Base-by-base conservation (phyloP, 2,329 filamentous ascomycete species). In the Clarireedia sp. region DNA sequence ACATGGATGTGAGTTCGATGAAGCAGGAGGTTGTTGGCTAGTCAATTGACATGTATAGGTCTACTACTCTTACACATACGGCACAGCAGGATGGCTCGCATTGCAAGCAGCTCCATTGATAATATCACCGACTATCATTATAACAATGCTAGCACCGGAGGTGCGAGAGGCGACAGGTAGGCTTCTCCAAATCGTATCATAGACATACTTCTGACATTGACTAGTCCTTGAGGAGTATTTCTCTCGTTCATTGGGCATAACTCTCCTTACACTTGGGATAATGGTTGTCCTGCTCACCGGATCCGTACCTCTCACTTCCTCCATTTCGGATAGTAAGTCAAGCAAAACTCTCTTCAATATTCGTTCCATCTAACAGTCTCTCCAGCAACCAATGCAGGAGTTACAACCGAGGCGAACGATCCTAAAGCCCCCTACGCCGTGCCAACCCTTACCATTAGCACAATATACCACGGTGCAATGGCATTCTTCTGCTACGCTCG, bases 231-330 rank as follows among this genome's bases (percentile, higher is more conserved):
- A 87, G 68, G 70, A 78, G 56, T 87, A 87, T 72, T 78, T 87
- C 65, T 77, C 77, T 48, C 79, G 83, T 40, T 76, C 73, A 41
- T 73, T 85, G 2, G 83, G 82, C 57, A 71, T 87, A 49, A 69
- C 78, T 5, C 72, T 86, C 29, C 68, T 87, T 33, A 72, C 80
- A 4, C 68, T 87, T 55, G 78, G 80, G 14, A 62, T 78, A 7
- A 69, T 86, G 40, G 75, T 74, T 7, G 68, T 85, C 19, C 73
- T 87, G 49, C 73, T 87, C n/a, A 83, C 82, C 0, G 84, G 83
- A 56, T 77, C 78, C 3, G 75, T 87, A 2, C 83, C 84, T 0
- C 68, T 86, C 5, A 78, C 74, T 2, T 74, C 75, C 36, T 72
- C 62, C 1, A 57, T 66, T n/a, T 63, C 66, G 41, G 64, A 65